These are phyloP conservation scores for Thymus mandschuricus DNA, from an alignment of 257 asterid genomes.

Conservation along the genomic window DNA sequence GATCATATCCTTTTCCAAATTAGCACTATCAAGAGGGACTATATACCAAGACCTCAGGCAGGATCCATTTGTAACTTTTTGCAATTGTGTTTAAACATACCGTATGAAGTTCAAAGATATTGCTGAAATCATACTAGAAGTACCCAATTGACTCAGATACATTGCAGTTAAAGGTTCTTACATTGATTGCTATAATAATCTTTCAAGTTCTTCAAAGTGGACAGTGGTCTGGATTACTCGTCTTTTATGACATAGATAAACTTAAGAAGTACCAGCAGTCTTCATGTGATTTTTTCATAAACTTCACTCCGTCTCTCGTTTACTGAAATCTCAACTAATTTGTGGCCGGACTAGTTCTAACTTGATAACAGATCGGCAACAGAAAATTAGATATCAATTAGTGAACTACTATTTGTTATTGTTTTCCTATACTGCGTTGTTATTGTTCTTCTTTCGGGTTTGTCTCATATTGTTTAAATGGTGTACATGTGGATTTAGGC, in stretches of 20 bases:
- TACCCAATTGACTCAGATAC: constrained; percentile 6
- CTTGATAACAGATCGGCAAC: neutral
- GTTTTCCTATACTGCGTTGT: neutral
- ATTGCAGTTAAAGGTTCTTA: no score
- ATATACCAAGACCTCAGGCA: neutral
- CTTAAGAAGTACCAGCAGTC: no score
- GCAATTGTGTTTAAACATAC: neutral
- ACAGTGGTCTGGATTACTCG: no score
- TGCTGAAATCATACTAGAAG: neutral
- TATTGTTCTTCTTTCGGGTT: neutral
- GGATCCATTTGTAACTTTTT: constrained; percentile 12
- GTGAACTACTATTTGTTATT: neutral
- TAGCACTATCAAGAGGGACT: constrained; percentile 10
- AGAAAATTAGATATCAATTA: constrained; percentile 9
- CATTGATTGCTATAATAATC: no score
- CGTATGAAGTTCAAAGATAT: constrained; percentile 4
- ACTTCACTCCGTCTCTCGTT: no score
- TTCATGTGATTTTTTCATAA: no score
- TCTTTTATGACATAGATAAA: no score
- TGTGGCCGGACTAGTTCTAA: constrained; percentile 3
- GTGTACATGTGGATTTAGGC: neutral
- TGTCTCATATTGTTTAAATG: neutral
- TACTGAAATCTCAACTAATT: neutral
- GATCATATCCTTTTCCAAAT: constrained; percentile 1
- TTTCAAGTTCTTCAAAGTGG: no score